These are phyloP conservation scores for Umbilicus rupestris DNA, from an alignment of 164 flowering plant genomes.

Conservation along the genomic window DNA sequence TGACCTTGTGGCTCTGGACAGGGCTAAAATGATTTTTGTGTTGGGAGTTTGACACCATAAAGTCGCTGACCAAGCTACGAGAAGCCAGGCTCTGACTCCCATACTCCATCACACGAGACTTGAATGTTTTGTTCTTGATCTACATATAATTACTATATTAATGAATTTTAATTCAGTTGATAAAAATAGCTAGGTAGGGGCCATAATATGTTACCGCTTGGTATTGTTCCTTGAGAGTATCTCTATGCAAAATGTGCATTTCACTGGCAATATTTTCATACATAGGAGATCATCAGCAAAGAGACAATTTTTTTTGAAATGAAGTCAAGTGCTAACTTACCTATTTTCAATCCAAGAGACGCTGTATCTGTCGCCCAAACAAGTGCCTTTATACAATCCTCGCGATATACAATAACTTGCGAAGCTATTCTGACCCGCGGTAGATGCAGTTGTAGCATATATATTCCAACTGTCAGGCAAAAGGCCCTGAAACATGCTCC, in stretches of 20 bases:
- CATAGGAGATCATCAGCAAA: too few relatives aligned
- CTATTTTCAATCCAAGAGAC: slow-evolving; percentile 82
- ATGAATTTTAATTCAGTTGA: neutral
- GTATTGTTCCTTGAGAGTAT: slow-evolving; percentile 35
- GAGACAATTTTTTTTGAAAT: neutral
- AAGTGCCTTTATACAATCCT: slow-evolving; percentile 32
- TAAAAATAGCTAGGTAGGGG: too few relatives aligned
- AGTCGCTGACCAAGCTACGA: neutral
- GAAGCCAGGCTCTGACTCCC: slow-evolving; percentile 15
- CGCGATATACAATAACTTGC: slow-evolving; percentile 60
- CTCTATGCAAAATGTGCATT: slow-evolving; percentile 23
- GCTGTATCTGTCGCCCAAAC: slow-evolving; percentile 69
- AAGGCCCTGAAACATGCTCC: slow-evolving; percentile 70
- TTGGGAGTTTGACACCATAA: neutral
- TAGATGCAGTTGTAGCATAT: slow-evolving; percentile 71
- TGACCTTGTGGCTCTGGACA: neutral
- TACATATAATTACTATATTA: slow-evolving; percentile 16
- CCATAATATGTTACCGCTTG: slow-evolving; percentile 20
- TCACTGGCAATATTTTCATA: slow-evolving; percentile 24
- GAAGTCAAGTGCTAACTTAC: slow-evolving; percentile 8
- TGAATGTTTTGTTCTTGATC: slow-evolving; percentile 24
- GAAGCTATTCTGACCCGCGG: slow-evolving; percentile 57
- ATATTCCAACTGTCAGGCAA: slow-evolving; percentile 51
- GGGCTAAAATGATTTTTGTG: neutral
- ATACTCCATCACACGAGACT: slow-evolving; percentile 41